These are phyloP conservation scores for Penicillium sp. DNA, from an alignment of 2,329 filamentous ascomycete genomes.

Conservation along the genomic window DNA sequence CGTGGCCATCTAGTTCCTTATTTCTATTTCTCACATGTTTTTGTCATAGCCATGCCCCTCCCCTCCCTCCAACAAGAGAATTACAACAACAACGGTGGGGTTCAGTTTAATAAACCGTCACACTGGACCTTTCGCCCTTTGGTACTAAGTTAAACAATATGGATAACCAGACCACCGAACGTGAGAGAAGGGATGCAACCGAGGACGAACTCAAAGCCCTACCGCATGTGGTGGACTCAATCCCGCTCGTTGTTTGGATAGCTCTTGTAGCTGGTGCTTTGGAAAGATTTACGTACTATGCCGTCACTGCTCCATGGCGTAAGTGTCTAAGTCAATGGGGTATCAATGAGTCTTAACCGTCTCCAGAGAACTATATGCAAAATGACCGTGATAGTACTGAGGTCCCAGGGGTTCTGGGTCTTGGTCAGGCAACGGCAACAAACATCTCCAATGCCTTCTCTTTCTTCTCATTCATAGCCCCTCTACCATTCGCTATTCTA, in stretches of 20 bases:
- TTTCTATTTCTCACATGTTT: background rate
- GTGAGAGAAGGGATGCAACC: background rate
- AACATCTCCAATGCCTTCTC: background rate
- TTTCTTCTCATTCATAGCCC: background rate
- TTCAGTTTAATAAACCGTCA: background rate
- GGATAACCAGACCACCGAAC: background rate
- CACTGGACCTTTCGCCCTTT: background rate
- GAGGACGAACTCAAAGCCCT: background rate
- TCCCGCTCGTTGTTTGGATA: background rate
- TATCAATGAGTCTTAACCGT: background rate
- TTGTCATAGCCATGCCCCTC: too few relatives aligned
- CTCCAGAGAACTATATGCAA: background rate
- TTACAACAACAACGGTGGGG: background rate
- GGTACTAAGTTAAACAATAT: background rate
- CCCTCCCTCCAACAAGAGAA: background rate
- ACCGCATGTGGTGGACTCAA: background rate
- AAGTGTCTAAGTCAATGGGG: background rate
- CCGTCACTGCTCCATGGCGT: background rate
- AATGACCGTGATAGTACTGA: background rate
- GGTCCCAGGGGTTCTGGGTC: background rate
- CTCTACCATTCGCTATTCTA: background rate
- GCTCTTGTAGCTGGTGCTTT: background rate
- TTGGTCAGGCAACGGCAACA: background rate
- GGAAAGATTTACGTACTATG: background rate
- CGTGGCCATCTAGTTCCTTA: background rate